phyloP scores from a whole-genome alignment of 163 green algal genomes.

The Volvox carteri region DNA sequence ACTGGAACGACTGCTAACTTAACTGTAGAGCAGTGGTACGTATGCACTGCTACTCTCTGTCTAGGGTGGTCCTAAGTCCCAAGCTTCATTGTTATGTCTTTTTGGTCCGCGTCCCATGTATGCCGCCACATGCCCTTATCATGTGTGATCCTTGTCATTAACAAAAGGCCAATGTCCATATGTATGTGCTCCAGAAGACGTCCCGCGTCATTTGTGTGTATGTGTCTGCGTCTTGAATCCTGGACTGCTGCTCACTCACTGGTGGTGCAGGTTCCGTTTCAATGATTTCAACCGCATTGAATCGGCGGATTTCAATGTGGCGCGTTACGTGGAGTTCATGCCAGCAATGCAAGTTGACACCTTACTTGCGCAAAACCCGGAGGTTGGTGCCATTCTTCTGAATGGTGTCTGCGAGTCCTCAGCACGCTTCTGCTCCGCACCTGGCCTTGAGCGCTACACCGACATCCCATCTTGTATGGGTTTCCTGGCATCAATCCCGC shows the following conservation, averaged over 20 bases:
- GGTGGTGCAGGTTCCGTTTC: conserved; percentile 17
- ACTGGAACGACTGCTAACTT: background rate
- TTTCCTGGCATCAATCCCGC: background rate
- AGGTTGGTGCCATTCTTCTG: background rate
- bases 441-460: background rate
- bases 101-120: background rate
- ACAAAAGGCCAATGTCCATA: background rate
- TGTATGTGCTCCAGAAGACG: background rate
- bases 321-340: background rate
- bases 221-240: background rate
- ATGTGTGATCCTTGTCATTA: background rate
- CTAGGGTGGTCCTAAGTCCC: background rate
- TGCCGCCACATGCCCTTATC: background rate
- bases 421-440: background rate
- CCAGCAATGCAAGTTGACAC: background rate
- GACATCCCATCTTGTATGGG: background rate
- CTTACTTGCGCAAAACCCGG: background rate
- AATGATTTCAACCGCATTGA: background rate
- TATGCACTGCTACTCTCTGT: background rate
- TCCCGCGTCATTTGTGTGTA: background rate
- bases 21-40: background rate
- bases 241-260: background rate
- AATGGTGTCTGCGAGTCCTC: background rate
- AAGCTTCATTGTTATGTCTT: background rate
- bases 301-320: background rate